These are phyloP conservation scores for Penicillium canescens DNA, from an alignment of 495 filamentous ascomycete genomes.

Conservation along the genomic window DNA sequence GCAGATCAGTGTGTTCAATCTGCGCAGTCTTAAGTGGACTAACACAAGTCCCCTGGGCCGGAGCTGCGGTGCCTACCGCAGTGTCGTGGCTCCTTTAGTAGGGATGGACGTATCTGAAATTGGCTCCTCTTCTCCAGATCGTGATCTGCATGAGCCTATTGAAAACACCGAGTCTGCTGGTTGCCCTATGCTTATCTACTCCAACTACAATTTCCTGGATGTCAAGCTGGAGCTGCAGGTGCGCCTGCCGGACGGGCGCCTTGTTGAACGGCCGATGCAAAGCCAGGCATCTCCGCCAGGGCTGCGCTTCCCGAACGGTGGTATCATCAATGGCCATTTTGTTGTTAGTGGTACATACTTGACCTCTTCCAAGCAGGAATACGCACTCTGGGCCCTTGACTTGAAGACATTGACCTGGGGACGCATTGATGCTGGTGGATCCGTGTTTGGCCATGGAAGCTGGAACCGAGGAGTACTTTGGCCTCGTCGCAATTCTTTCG, in stretches of 20 bases:
- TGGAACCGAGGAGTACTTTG: constrained; percentile 96
- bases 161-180: constrained; percentile 52
- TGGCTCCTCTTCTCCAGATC: constrained; percentile 51
- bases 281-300: constrained; percentile 86
- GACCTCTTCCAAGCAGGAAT: constrained; percentile 97
- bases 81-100: constrained; percentile 84
- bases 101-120: constrained; percentile 69
- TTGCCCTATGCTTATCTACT: constrained; percentile 94
- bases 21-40: constrained; percentile 95
- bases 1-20: constrained; percentile 96
- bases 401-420: constrained; percentile 86
- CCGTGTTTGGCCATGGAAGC: constrained; percentile 90
- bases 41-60: constrained; percentile 79
- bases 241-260: constrained; percentile 76
- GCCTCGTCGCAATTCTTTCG: constrained; percentile 89
- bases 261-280: constrained; percentile 86
- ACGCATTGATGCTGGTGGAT: constrained; percentile 93
- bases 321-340: constrained; percentile 90
- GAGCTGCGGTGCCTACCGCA: constrained; percentile 94
- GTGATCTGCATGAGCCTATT: constrained; percentile 36
- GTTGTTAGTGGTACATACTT: constrained; percentile 96
- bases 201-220: constrained; percentile 97
- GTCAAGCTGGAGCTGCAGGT: constrained; percentile 95
- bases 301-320: constrained; percentile 91
- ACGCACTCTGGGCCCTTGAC: constrained; percentile 94